Conservation (phyloP, 1,284 basidiomycete species). For the Pholiota adiposa region DNA sequence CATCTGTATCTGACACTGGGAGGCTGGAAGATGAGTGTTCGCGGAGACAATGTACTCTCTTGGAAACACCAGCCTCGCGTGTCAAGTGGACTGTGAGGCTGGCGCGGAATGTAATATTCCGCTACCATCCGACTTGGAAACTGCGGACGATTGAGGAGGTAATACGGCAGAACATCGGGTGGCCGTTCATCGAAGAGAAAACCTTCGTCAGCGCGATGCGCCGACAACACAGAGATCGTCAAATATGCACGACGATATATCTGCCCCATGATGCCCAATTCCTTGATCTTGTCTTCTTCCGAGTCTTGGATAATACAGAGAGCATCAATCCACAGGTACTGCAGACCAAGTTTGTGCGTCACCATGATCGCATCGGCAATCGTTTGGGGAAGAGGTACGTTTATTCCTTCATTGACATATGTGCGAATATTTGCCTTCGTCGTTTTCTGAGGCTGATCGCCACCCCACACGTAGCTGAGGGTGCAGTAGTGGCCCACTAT, state of each 20-base stretch:
- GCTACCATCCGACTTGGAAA: not conserved
- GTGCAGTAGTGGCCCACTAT: slow-evolving; percentile 6
- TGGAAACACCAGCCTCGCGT: slow-evolving; percentile 14
- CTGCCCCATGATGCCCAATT: slow-evolving; percentile 5
- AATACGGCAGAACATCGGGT: slow-evolving; percentile 1
- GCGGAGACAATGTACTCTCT: slow-evolving; percentile 5
- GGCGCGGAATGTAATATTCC: slow-evolving; percentile 5
- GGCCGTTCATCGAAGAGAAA: slow-evolving; percentile 8
- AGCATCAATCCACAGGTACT: slow-evolving; percentile 13
- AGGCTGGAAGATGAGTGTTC: slow-evolving; percentile 10
- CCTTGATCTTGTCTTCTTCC: slow-evolving; percentile 3
- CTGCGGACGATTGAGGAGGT: not conserved
- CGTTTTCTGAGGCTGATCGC: slow-evolving; percentile 5
- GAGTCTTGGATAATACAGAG: slow-evolving; percentile 16
- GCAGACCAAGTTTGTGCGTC: slow-evolving; percentile 5
- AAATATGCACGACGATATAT: slow-evolving; percentile 9
- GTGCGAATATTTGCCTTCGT: slow-evolving; percentile 2
- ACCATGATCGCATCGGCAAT: slow-evolving; percentile 11
- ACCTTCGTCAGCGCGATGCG: slow-evolving; percentile 8
- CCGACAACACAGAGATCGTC: slow-evolving; percentile 5
- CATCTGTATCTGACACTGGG: slow-evolving; percentile 8
- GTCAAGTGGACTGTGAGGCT: not conserved
- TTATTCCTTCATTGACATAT: slow-evolving; percentile 6
- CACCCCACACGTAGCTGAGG: slow-evolving; percentile 16
- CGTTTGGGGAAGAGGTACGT: slow-evolving; percentile 6